Base-by-base conservation (phyloP, 2,329 filamentous ascomycete species). In the Nigrograna mackinnonii region DNA sequence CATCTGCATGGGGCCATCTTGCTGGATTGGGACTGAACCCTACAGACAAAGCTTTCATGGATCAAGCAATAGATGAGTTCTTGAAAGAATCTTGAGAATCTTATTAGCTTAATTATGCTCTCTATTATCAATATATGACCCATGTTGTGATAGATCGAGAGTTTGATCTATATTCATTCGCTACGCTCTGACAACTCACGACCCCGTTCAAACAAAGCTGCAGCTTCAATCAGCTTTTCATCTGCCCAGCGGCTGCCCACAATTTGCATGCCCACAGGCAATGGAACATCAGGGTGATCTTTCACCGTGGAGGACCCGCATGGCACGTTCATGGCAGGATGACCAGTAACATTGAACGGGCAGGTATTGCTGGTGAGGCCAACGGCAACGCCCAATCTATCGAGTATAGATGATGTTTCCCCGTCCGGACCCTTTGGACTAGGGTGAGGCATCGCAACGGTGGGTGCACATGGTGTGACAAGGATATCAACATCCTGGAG, bases 341-440 rank as follows among this genome's bases (percentile, higher is more conserved):
- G 76, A 0, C 76, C 76, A 1, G 75, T 78, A 4, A 73, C 54
- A 59, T 79, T 78, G 52, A 79, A 79, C 3, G 71, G 68, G 22
- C 66, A 68, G 0, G 75, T 68, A 41, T 68, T 77, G 43, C 68
- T 60, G 6, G 70, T 72, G 7, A 72, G 67, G 3, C 74, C 74
- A 28, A 79, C 68, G 2, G 72, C 69, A 5, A 69, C 62, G 36
- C 67, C 66, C 39, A 73, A 65, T 51, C 74, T 72, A 12, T 73
- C 70, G n/a, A n/a, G 46, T 64, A 61, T 3, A 73, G 62, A 21
- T 50, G 56, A n/a, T n/a, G n/a, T n/a, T n/a, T 28, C 24, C 7
- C 31, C 31, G 7, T 9, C 31, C 16, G 9, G 34, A 59, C 59
- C 3, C 54, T 49, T 5, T 55, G 52, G 14, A 60, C 57, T 5